Conservation (phyloP, 169 alveolate genomes). For the Cystoisospora suis region DNA sequence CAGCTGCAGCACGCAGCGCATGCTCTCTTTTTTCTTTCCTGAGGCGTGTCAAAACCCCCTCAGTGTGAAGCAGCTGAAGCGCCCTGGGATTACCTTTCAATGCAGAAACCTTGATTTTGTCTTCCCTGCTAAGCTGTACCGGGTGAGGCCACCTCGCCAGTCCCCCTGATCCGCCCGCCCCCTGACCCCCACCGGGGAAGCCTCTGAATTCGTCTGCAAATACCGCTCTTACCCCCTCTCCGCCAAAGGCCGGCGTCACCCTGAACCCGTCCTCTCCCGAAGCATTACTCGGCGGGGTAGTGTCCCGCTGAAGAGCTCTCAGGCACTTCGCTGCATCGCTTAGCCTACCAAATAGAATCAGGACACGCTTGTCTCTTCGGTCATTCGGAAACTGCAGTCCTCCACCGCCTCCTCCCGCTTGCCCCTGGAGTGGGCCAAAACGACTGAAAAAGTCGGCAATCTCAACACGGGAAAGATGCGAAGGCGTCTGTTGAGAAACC, state of each 20-base stretch:
- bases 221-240: not conserved
- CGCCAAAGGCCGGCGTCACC: not conserved
- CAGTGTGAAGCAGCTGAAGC: conserved; percentile 6
- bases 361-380: not conserved
- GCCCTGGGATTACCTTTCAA: conserved; percentile 3
- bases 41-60: not conserved
- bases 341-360: not conserved
- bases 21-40: not conserved
- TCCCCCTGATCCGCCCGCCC: not conserved
- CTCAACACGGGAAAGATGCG: not conserved
- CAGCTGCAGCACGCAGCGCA: not conserved
- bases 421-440: not conserved
- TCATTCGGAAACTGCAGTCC: conserved; percentile 12
- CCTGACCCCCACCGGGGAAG: not conserved
- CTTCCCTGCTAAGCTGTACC: conserved; percentile 31
- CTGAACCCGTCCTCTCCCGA: not conserved
- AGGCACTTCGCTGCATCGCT: conserved; percentile 13
- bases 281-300: too few species aligned
- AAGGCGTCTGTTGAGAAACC: conserved; percentile 22
- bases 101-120: conserved; percentile 22
- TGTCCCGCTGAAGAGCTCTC: conserved; percentile 7
- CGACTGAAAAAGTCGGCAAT: not conserved
- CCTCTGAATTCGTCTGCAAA: not conserved
- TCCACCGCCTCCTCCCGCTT: conserved; percentile 3
- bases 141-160: not conserved